Percentiles rank a stretch among this genome's conserved stretches.
phyloP scores from a whole-genome alignment of 2,329 filamentous ascomycete species.

The Exserohilum rostratum region DNA sequence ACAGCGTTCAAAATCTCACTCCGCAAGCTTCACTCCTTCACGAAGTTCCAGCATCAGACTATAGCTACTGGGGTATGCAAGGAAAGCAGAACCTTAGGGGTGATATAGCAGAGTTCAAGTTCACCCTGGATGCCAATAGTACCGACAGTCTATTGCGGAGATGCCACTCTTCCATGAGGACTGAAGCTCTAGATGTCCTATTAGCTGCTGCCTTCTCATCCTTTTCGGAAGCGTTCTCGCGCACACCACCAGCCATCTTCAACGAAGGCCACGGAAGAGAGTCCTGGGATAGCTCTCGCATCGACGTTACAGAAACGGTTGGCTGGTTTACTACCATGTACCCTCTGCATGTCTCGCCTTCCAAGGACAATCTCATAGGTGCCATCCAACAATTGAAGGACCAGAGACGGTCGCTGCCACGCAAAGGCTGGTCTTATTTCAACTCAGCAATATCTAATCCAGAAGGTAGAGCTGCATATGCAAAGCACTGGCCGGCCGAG shows the following conservation, averaged over 20 bases:
- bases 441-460: background rate
- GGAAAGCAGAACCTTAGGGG: no score
- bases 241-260: background rate
- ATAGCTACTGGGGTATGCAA: slow-evolving; percentile 4
- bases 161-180: background rate
- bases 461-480: background rate
- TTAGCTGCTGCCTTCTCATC: background rate
- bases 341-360: slow-evolving; percentile 49
- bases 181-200: background rate
- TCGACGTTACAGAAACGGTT: slow-evolving; percentile 21
- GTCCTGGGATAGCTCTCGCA: no score
- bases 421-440: slow-evolving; percentile 1
- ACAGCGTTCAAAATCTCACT: background rate
- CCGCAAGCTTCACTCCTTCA: background rate
- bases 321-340: slow-evolving; percentile 27
- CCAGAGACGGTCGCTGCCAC: slow-evolving; percentile 6
- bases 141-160: background rate
- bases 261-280: background rate
- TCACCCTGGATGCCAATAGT: background rate
- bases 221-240: background rate
- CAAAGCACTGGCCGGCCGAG: slow-evolving; percentile 49
- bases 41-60: slow-evolving; percentile 1
- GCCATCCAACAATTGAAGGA: slow-evolving; percentile 46
- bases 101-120: background rate
- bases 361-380: background rate